A percentile compares a stretch with the other conserved stretches of the same genome.
Conservation (phyloP, 805 yeast genomes). For the Maudiozyma turicensis region DNA sequence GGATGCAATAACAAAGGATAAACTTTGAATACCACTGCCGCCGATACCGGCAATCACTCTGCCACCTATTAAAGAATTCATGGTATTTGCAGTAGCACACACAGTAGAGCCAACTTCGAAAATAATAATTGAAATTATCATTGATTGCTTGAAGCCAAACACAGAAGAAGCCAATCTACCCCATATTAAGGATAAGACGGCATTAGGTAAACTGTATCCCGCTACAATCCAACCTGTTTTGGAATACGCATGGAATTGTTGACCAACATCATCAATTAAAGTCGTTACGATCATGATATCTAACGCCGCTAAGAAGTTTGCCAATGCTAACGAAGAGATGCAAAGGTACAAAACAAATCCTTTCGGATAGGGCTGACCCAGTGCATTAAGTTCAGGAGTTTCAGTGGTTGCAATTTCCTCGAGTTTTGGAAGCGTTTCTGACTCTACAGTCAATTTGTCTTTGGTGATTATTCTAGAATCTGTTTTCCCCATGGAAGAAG, state of each 20-base stretch:
- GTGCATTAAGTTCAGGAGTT: slow-evolving; percentile 2
- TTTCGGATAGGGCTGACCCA: slow-evolving; percentile 4
- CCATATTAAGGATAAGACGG: slow-evolving; percentile 45
- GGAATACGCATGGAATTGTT: slow-evolving; percentile 39
- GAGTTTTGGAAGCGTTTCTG: background rate
- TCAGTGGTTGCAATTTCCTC: no score
- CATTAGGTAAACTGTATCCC: slow-evolving; percentile 46
- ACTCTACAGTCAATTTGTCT: background rate
- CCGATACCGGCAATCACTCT: slow-evolving; percentile 65
- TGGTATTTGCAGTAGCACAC: slow-evolving; percentile 43
- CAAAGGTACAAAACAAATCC: slow-evolving; percentile 9
- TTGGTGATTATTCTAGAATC: background rate
- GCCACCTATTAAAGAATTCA: slow-evolving; percentile 60
- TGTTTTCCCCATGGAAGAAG: background rate
- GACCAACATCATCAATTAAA: slow-evolving; percentile 40
- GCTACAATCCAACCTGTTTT: slow-evolving; percentile 52
- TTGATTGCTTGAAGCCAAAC: slow-evolving; percentile 45
- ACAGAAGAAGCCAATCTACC: slow-evolving; percentile 44
- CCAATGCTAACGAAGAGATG: slow-evolving; percentile 12
- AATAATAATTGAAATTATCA: slow-evolving; percentile 39
- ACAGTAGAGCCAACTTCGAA: slow-evolving; percentile 57
- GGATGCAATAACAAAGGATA: slow-evolving; percentile 46
- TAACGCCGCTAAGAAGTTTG: slow-evolving; percentile 35
- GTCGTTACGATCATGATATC: slow-evolving; percentile 54
- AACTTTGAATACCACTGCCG: slow-evolving; percentile 59